Percentiles rank a stretch among this genome's conserved stretches.
Conservation (phyloP, 2,329 filamentous ascomycete species). For the Reticulascus tulasneorum region DNA sequence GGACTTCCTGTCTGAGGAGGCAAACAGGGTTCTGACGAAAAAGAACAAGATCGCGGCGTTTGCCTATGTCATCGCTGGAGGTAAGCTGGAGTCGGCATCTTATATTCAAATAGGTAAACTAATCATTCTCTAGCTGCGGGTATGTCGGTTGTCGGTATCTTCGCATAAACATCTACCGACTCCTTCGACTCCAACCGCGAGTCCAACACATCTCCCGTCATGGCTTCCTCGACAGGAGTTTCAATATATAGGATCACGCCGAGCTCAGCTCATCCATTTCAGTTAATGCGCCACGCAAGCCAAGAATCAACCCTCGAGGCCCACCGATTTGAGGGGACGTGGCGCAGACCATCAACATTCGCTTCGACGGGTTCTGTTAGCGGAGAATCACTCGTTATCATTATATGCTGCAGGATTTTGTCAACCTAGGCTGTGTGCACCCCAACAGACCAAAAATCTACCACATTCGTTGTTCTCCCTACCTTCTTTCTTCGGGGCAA, state of each 20-base stretch:
- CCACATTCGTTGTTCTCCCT: constrained; percentile 10
- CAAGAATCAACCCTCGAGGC: constrained; percentile 6
- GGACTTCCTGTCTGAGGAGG: constrained; percentile 61
- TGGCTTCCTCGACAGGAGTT: constrained; percentile 2
- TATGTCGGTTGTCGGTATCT: constrained; percentile 45
- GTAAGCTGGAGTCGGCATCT: no score
- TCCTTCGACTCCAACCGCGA: constrained; percentile 2
- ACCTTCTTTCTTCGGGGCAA: not conserved
- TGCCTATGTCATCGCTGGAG: constrained; percentile 45
- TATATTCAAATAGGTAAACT: not conserved
- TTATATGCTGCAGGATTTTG: constrained; percentile 7
- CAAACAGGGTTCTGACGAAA: constrained; percentile 42
- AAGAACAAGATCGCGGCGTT: constrained; percentile 53
- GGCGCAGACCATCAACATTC: not conserved
- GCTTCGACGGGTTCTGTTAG: not conserved
- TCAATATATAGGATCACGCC: no score
- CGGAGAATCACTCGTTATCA: not conserved
- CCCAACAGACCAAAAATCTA: constrained; percentile 13
- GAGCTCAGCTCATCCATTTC: no score
- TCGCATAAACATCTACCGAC: constrained; percentile 28
- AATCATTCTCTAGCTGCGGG: constrained; percentile 28
- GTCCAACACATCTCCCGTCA: not conserved
- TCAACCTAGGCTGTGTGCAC: constrained; percentile 1
- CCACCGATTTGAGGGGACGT: no score
- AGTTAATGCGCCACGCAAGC: no score